Percentiles rank a stretch among this genome's conserved stretches.
phyloP scores from a whole-genome alignment of 345 rosid genomes.

The Aurinia saxatilis region DNA sequence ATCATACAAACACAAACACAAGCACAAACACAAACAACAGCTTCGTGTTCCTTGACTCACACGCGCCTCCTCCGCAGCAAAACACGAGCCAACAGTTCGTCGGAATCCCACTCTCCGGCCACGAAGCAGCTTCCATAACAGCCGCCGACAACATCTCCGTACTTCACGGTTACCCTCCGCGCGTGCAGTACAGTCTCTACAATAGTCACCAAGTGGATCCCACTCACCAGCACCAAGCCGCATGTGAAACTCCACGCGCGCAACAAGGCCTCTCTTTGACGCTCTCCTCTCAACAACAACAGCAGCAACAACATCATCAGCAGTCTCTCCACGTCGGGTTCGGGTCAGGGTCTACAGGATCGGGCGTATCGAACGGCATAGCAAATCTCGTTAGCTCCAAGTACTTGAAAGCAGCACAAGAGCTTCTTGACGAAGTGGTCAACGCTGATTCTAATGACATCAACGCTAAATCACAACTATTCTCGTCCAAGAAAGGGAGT shows the following conservation, averaged over 20 bases:
- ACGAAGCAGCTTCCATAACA: constrained; percentile 31
- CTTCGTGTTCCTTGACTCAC: constrained; percentile 33
- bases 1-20: constrained; percentile 25
- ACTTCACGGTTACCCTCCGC: constrained; percentile 75
- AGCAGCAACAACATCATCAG: constrained; percentile 44
- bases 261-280: constrained; percentile 75
- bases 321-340: constrained; percentile 34
- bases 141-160: constrained; percentile 52
- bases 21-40: constrained; percentile 45
- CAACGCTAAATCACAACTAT: constrained; percentile 22
- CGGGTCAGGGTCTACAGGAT: constrained; percentile 62
- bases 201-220: constrained; percentile 47
- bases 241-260: constrained; percentile 73
- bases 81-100: constrained; percentile 61
- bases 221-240: constrained; percentile 30
- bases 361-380: constrained; percentile 67
- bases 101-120: constrained; percentile 65
- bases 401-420: constrained; percentile 93
- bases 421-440: constrained; percentile 88
- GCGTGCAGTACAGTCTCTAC: constrained; percentile 66
- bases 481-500: constrained; percentile 37
- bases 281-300: constrained; percentile 78
- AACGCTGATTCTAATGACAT: constrained; percentile 48
- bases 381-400: constrained; percentile 80
- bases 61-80: constrained; percentile 46